Evolutionary conservation across 768 basidiomycete species (phyloP).

Genomic region (Tephrocybe sp.): DNA sequence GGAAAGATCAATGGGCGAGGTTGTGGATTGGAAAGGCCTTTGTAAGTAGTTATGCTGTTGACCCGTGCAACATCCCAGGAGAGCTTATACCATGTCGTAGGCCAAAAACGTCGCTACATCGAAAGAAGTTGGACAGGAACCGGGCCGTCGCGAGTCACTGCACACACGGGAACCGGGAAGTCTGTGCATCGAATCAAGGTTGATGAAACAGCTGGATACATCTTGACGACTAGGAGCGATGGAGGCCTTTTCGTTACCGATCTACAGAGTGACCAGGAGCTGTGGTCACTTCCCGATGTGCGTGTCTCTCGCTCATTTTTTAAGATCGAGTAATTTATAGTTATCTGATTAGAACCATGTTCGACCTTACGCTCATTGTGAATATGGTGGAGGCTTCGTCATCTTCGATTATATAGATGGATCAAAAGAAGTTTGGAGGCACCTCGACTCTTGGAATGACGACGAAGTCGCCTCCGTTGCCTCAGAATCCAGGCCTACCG

Average conservation of each 20-base stretch:
- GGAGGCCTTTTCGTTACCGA: constrained; percentile 64
- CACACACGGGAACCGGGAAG: constrained; percentile 29
- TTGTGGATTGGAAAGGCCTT: constrained; percentile 53
- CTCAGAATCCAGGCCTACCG: not conserved
- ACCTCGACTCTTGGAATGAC: constrained; percentile 28
- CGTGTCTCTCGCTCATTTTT: constrained; percentile 14
- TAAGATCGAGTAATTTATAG: constrained; percentile 3
- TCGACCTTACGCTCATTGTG: constrained; percentile 60
- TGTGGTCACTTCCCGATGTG: constrained; percentile 68
- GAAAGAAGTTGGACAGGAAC: constrained; percentile 54
- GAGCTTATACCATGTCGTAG: constrained; percentile 25
- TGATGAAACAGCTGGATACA: constrained; percentile 57
- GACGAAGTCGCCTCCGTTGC: constrained; percentile 16
- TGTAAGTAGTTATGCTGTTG: constrained; percentile 39
- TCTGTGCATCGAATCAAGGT: constrained; percentile 74
- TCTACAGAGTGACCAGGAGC: constrained; percentile 38
- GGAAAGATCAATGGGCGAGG: constrained; percentile 32
- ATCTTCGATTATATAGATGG: constrained; percentile 61
- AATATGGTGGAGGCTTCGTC: constrained; percentile 70
- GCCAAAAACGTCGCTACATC: constrained; percentile 41
- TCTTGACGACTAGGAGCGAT: constrained; percentile 51
- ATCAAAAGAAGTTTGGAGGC: constrained; percentile 72
- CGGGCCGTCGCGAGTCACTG: constrained; percentile 35
- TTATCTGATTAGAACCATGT: constrained; percentile 40
- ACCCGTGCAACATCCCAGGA: not conserved